phyloP scores from a whole-genome alignment of 495 filamentous ascomycete genomes.

The Ascodesmis nigricans region DNA sequence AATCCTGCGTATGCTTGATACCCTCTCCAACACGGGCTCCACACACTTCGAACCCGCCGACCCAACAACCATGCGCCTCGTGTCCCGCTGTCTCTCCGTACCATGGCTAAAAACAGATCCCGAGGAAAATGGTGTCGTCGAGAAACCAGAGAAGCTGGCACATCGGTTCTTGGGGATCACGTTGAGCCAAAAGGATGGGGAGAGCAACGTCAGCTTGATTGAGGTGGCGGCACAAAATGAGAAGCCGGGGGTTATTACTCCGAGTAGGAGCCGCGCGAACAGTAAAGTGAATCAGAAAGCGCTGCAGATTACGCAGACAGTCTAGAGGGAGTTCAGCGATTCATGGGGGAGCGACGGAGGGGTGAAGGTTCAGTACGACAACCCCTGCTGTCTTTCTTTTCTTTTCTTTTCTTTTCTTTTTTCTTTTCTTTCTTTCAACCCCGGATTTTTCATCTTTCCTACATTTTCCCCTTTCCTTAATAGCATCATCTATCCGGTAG shows the following conservation, averaged over 20 bases:
- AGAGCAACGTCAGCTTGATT: conserved; percentile 43
- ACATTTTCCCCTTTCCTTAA: neutral
- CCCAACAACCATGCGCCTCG: conserved; percentile 67
- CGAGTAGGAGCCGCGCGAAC: conserved; percentile 31
- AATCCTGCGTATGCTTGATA: conserved; percentile 46
- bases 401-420: neutral
- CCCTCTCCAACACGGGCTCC: conserved; percentile 38
- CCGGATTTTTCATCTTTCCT: neutral
- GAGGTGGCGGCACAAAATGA: conserved; percentile 61
- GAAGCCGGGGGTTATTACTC: conserved; percentile 68
- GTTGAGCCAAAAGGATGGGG: conserved; percentile 27
- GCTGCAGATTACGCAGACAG: neutral
- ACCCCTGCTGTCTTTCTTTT: neutral
- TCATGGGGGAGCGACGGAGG: neutral
- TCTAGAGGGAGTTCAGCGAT: neutral
- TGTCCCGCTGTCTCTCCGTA: conserved; percentile 38
- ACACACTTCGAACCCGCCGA: conserved; percentile 80
- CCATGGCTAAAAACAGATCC: conserved; percentile 12
- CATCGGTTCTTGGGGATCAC: conserved; percentile 30
- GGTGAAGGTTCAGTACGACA: neutral
- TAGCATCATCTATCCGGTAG: neutral
- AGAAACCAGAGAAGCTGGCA: conserved; percentile 27
- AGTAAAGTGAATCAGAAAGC: conserved; percentile 1
- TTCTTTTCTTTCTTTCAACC: neutral
- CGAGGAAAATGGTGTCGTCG: conserved; percentile 22